Evolutionary conservation across 2,329 filamentous ascomycete species (phyloP).

Genomic region (Beauveria sp.): DNA sequence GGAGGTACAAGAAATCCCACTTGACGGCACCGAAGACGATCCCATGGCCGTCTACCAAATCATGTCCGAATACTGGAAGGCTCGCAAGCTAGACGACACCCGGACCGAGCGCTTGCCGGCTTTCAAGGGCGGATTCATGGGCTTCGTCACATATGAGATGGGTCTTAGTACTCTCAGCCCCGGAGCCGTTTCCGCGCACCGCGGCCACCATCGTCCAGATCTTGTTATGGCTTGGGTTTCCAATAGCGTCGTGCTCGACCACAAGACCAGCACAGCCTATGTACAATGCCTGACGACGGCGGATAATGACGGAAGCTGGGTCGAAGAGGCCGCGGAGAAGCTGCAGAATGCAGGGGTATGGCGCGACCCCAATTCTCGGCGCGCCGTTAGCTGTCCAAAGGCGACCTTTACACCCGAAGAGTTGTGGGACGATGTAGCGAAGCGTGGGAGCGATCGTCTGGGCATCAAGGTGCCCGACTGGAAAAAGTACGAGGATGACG

Average conservation of each 20-base stretch:
- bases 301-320: conserved; percentile 24
- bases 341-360: conserved; percentile 28
- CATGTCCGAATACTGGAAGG: conserved; percentile 36
- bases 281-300: conserved; percentile 44
- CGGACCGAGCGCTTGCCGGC: conserved; percentile 28
- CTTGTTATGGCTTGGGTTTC: conserved; percentile 70
- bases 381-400: conserved; percentile 2
- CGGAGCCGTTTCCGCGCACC: conserved; percentile 18
- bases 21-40: conserved; percentile 21
- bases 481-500: conserved; percentile 54
- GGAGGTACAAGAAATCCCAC: conserved; percentile 21
- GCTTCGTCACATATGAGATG: conserved; percentile 79
- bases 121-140: conserved; percentile 79
- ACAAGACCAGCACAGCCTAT: conserved; percentile 51
- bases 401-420: conserved; percentile 1
- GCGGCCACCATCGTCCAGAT: conserved; percentile 50
- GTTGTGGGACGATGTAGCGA: conserved; percentile 13
- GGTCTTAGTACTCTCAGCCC: conserved; percentile 44
- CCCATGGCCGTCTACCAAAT: conserved; percentile 41
- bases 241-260: conserved; percentile 70
- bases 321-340: conserved; percentile 20
- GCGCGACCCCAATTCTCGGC: conserved; percentile 15
- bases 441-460: conserved; percentile 11
- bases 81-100: conserved; percentile 17
- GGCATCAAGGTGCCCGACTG: conserved; percentile 33